Percentiles rank a stretch among this genome's conserved stretches.
These are phyloP conservation scores for Blastocladiella britannica DNA, from an alignment of 192 early-diverging fungal species.

Conservation along the genomic window DNA sequence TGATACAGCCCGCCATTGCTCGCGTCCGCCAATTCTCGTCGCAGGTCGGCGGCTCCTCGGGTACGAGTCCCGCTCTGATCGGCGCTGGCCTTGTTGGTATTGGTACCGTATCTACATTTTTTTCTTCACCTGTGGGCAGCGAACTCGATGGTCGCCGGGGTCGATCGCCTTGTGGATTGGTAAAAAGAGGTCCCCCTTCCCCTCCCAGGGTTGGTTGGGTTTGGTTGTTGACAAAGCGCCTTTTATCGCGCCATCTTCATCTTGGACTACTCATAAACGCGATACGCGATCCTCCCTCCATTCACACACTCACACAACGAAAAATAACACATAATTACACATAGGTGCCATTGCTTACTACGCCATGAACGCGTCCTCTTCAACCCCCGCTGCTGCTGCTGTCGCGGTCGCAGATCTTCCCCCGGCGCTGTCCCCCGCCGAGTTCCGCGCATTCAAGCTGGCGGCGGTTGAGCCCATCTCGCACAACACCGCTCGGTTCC, in stretches of 20 bases:
- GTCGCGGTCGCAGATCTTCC: slow-evolving; percentile 5
- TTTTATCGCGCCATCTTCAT: not conserved
- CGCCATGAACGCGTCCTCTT: not conserved
- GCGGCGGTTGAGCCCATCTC: slow-evolving; percentile 31
- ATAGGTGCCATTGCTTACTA: not conserved
- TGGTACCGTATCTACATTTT: not conserved
- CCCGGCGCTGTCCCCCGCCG: slow-evolving; percentile 19
- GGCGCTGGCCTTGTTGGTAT: not conserved
- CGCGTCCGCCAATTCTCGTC: not conserved
- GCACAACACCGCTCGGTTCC: slow-evolving; percentile 44
- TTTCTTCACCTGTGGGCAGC: not conserved
- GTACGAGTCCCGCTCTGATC: not conserved
- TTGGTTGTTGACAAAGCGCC: not conserved
- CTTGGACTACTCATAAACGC: too few species aligned
- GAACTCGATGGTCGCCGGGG: not conserved
- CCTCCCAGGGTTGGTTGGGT: not conserved
- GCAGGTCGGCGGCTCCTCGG: not conserved
- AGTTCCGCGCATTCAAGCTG: slow-evolving; percentile 31
- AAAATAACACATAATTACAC: too few species aligned
- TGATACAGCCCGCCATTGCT: not conserved
- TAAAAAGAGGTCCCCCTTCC: not conserved
- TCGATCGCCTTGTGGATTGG: not conserved
- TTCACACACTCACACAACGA: too few species aligned
- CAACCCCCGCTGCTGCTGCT: slow-evolving; percentile 4
- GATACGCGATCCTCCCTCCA: too few species aligned